A percentile compares a stretch with the other conserved stretches of the same genome.
phyloP scores from a whole-genome alignment of 148 eudicot species.

The Gaultheria prostrata region DNA sequence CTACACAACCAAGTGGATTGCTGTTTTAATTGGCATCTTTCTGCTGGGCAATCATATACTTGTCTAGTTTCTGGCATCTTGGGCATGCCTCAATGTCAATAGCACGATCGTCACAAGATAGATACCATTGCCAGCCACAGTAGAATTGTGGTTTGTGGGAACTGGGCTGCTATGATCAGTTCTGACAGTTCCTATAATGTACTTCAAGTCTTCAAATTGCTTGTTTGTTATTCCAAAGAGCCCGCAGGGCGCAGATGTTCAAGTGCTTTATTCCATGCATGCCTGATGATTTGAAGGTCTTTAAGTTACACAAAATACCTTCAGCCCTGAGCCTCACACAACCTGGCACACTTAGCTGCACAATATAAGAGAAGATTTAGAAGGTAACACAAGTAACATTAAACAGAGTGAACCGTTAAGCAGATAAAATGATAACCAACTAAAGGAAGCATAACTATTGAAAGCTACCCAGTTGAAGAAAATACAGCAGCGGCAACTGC shows the following conservation, averaged over 20 bases:
- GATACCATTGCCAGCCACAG: conserved; percentile 25
- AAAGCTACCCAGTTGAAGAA: no score
- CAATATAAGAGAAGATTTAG: not conserved
- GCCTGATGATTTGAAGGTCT: conserved; percentile 26
- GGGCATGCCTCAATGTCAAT: conserved; percentile 48
- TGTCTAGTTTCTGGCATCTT: conserved; percentile 30
- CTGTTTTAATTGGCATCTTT: conserved; percentile 26
- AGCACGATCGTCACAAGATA: conserved; percentile 39
- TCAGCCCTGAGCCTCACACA: conserved; percentile 29
- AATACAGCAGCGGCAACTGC: no score
- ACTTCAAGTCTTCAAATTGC: conserved; percentile 31
- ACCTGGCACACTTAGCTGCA: conserved; percentile 43
- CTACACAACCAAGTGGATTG: conserved; percentile 25
- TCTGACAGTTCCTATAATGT: conserved; percentile 21
- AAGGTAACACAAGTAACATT: not conserved
- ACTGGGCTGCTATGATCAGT: conserved; percentile 7
- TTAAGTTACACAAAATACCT: conserved; percentile 28
- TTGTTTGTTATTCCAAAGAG: conserved; percentile 23
- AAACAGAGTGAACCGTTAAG: no score
- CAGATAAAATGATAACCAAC: not conserved
- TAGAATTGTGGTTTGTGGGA: conserved; percentile 31
- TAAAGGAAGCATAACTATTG: no score
- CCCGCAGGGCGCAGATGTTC: conserved; percentile 36
- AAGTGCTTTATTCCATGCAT: conserved; percentile 29
- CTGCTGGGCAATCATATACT: conserved; percentile 44